Percentiles rank a stretch among this genome's conserved stretches.
phyloP scores from a whole-genome alignment of 2,329 filamentous ascomycete genomes.

The Xylaria sp. region DNA sequence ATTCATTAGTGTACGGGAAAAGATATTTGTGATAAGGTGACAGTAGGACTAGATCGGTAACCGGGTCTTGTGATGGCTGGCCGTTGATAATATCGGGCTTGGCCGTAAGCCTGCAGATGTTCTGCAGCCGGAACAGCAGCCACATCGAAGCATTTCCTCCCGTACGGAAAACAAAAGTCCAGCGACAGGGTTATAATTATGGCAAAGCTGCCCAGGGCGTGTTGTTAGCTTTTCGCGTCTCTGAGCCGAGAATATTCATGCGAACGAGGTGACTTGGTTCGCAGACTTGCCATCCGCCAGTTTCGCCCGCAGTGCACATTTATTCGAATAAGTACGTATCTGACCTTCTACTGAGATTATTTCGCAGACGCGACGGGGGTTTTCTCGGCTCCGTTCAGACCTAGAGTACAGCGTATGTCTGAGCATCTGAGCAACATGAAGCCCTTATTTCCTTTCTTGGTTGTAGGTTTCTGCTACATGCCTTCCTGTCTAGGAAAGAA shows the following conservation, averaged over 20 bases:
- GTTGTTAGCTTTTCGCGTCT: slow-evolving; percentile 17
- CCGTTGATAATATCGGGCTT: slow-evolving; percentile 30
- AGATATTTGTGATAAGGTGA: slow-evolving; percentile 14
- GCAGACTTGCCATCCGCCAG: slow-evolving; percentile 1
- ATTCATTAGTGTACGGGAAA: not conserved
- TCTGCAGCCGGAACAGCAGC: slow-evolving; percentile 25
- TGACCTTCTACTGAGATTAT: not conserved
- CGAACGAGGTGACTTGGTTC: slow-evolving; percentile 15
- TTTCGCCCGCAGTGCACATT: no score
- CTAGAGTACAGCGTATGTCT: no score
- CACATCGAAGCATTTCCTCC: slow-evolving; percentile 24
- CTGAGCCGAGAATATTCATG: slow-evolving; percentile 8
- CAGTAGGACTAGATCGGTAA: slow-evolving; percentile 17
- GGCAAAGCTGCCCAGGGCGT: not conserved
- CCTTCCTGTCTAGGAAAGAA: not conserved
- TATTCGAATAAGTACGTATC: slow-evolving; percentile 1
- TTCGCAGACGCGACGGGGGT: not conserved
- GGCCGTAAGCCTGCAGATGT: slow-evolving; percentile 29
- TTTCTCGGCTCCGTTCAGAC: slow-evolving; percentile 1
- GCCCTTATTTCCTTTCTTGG: not conserved
- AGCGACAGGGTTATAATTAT: slow-evolving; percentile 19
- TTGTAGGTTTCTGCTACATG: slow-evolving; percentile 7
- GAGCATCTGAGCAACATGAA: not conserved
- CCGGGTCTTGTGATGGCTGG: slow-evolving; percentile 26
- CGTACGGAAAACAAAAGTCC: slow-evolving; percentile 19